phyloP scores from a whole-genome alignment of 225 moss, liverwort and hornwort species.

The Sphagnum contortum region DNA sequence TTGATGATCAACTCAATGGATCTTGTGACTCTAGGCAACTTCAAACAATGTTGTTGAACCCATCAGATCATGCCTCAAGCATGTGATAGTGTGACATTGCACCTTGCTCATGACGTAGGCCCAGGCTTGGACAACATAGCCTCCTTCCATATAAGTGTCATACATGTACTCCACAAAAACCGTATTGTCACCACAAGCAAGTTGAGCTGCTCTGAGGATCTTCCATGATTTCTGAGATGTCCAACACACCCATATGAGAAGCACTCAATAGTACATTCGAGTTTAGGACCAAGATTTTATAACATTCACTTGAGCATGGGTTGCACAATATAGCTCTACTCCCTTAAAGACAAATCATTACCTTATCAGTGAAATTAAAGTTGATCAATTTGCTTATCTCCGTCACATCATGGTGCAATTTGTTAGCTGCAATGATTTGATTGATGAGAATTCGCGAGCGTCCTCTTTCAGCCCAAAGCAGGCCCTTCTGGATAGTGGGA shows the following conservation, averaged over 20 bases:
- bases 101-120: constrained; percentile 9
- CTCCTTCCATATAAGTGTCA: constrained; percentile 1
- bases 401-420: neutral
- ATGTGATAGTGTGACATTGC: too few relatives aligned
- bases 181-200: constrained; percentile 14
- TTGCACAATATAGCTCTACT: too few relatives aligned
- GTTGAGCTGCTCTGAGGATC: constrained; percentile 3
- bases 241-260: neutral
- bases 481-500: constrained; percentile 6
- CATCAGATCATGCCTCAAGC: constrained; percentile 1
- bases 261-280: too few relatives aligned
- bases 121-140: too few relatives aligned
- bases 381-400: constrained; percentile 4
- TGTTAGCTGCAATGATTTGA: constrained; percentile 1
- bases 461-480: constrained; percentile 17
- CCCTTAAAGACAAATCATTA: neutral
- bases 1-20: too few relatives aligned
- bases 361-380: constrained; percentile 10
- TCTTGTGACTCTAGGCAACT: too few relatives aligned
- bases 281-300: too few relatives aligned
- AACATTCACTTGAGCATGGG: too few relatives aligned
- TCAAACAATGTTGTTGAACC: too few relatives aligned
- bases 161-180: constrained; percentile 22
- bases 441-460: constrained; percentile 17
- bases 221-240: constrained; percentile 8